Base-by-base conservation (phyloP, 1,284 basidiomycete genomes). In the Boletus sp. region DNA sequence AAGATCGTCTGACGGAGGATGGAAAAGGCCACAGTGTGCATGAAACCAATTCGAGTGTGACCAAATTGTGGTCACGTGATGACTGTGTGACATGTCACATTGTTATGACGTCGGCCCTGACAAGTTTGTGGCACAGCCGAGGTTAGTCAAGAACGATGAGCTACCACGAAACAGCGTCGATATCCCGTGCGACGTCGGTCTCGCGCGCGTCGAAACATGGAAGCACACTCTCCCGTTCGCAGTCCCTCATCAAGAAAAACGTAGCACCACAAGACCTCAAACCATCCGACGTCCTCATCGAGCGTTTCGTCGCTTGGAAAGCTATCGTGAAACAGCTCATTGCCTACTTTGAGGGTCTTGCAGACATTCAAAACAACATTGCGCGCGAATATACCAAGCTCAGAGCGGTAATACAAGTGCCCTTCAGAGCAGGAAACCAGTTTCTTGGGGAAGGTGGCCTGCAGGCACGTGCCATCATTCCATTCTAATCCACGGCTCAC, bases 341-440 rank as follows among this genome's bases (percentile, higher is more conserved):
- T 61, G 86, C 87, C 0, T 92, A 92, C 69, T 92, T 91, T 61
- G 88, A 92, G 83, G 96, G 96, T 59, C 84, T 96, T 54, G 94
- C 94, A 18, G 94, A 96, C 72, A 95, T 97, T 59, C 90, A 98
- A 78, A 94, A 93, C 77, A 96, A 96, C 76, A 91, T 94, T 20
- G 94, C 95, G 42, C 88, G 89, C 67, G 96, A 98, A 76, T 84
- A 98, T 73, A 93, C 91, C 50, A 97, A 97, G 76, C 87, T 99
- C 53, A 93, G 91, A n/a, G 94, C 91, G 12, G 94, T 98, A 62
- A 96, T 99, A 66, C 96, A 99, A 76, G 96, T 98, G 2, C 97
- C 97, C 2, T 98, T 98, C 80, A 81, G 90, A 52, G 87, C 94
- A 39, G 96, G 95, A 29, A 97, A 97, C 75, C 94, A 97, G 78